Conservation (phyloP, 2,329 filamentous ascomycete genomes). For the Ambrosiella beaveri region DNA sequence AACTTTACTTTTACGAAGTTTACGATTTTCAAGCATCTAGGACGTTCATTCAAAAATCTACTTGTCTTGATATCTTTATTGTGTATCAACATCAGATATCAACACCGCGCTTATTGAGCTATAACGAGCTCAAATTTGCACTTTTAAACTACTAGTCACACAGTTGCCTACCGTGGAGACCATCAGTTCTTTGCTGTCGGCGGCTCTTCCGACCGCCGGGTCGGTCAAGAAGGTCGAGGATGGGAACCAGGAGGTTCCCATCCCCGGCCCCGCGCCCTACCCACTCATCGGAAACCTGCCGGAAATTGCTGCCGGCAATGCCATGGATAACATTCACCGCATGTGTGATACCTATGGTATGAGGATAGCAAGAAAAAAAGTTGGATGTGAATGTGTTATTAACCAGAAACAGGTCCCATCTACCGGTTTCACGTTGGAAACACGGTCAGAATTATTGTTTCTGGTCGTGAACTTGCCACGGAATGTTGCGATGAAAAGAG, state of each 20-base stretch:
- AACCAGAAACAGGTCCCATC: slow-evolving; percentile 33
- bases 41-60: background rate
- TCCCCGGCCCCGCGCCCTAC: slow-evolving; percentile 46
- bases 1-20: background rate
- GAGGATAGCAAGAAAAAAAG: slow-evolving; percentile 11
- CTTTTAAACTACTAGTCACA: background rate
- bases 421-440: slow-evolving; percentile 37
- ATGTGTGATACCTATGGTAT: slow-evolving; percentile 50
- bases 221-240: background rate
- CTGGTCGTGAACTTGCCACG: slow-evolving; percentile 37
- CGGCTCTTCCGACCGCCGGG: background rate
- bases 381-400: background rate
- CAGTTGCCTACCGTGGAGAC: slow-evolving; percentile 2
- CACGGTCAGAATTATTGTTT: slow-evolving; percentile 31
- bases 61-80: background rate
- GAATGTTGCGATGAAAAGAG: slow-evolving; percentile 49
- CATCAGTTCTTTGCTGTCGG: slow-evolving; percentile 1
- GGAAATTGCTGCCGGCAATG: slow-evolving; percentile 43
- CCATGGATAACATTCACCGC: slow-evolving; percentile 34
- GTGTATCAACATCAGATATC: background rate
- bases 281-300: slow-evolving; percentile 49
- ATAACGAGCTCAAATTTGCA: background rate
- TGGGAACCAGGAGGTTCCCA: slow-evolving; percentile 22
- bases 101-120: background rate
- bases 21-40: background rate